A percentile compares a stretch with the other conserved stretches of the same genome.
Conservation (phyloP, 2,329 filamentous ascomycete species). For the Emmonsiellopsis sp. region DNA sequence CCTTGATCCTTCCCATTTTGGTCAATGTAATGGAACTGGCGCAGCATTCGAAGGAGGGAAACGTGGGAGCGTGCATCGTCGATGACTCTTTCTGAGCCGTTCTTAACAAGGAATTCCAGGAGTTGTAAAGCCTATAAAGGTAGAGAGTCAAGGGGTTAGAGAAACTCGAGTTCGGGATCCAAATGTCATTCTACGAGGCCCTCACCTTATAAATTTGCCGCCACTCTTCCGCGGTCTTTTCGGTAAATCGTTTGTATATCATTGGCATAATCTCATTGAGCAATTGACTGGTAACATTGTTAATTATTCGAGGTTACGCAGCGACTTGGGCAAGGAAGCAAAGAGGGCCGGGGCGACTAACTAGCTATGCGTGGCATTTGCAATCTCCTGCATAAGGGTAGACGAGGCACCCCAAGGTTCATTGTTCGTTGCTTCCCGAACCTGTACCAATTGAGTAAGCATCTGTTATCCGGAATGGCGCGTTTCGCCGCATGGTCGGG, state of each 20-base stretch:
- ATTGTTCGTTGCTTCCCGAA: conserved; percentile 97
- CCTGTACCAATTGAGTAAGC: conserved; percentile 42
- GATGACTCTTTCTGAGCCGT: conserved; percentile 93
- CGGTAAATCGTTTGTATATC: conserved; percentile 98
- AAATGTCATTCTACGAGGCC: conserved; percentile 1
- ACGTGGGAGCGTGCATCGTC: conserved; percentile 94
- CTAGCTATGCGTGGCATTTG: conserved; percentile 97
- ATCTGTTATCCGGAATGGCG: neutral
- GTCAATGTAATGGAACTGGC: conserved; percentile 96
- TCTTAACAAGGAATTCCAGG: conserved; percentile 72
- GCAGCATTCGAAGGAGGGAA: conserved; percentile 93
- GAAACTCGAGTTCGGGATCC: neutral
- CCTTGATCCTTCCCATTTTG: conserved; percentile 96
- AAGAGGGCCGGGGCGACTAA: conserved; percentile 40
- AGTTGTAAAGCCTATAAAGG: conserved; percentile 64
- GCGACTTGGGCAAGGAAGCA: conserved; percentile 8
- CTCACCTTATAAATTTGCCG: conserved; percentile 93
- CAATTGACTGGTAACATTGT: conserved; percentile 58
- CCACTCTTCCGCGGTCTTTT: conserved; percentile 98
- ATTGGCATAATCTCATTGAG: conserved; percentile 99
- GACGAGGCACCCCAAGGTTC: conserved; percentile 90
- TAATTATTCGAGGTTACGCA: conserved; percentile 6
- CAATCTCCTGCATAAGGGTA: conserved; percentile 92
- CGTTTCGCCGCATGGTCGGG: conserved; percentile 1
- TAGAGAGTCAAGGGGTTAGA: neutral